Evolutionary conservation across 306 rosid genomes (phyloP), one percentile per base, ranked within the genome.

Genomic region (Potentilla sterilis): DNA sequence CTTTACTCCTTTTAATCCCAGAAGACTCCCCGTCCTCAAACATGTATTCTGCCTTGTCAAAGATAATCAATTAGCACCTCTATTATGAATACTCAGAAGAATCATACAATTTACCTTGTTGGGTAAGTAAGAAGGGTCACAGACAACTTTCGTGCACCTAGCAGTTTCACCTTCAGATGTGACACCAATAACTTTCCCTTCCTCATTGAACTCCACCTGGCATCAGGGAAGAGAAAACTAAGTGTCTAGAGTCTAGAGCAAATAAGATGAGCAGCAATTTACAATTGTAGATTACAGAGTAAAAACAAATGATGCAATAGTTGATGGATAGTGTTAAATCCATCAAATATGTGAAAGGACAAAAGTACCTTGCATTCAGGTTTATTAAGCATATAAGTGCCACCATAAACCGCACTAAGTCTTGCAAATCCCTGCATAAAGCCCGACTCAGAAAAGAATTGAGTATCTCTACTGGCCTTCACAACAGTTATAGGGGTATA

Each of bases 81-180:
- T 19, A 63, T 9, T 75, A 64, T 11, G 37, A n/a, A 28, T 18
- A 58, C 38, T 47, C 46, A 34, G 44, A 38, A 16, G 46, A 9
- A 16, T 9, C 48, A 38, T 38, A 40, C 49, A 67, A 40, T 4
- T 78, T 88, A 90, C 98, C 97, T 95, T 95, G 87, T 77, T 72
- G 7, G 91, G 88, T 87, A 95, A 87, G 87, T 95, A 95, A 43
- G 98, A 95, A 54, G 98, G 98, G 83, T 95, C 98, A 54, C 98
- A 90, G 32, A 95, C 98, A 85, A 95, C 89, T 84, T 90, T 95
- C 74, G 87, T 95, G 89, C 98, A 92, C 80, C 61, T 92, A 19
- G 97, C 98, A 83, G 98, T 95, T 84, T 95, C 98, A 66, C 97
- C 98, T 86, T 90, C 97, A 82, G 98, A 95, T n/a, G 98, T 85